Evolutionary conservation across 2,329 filamentous ascomycete genomes (phyloP).

Genomic region (Chrysoporthe austroafricana): DNA sequence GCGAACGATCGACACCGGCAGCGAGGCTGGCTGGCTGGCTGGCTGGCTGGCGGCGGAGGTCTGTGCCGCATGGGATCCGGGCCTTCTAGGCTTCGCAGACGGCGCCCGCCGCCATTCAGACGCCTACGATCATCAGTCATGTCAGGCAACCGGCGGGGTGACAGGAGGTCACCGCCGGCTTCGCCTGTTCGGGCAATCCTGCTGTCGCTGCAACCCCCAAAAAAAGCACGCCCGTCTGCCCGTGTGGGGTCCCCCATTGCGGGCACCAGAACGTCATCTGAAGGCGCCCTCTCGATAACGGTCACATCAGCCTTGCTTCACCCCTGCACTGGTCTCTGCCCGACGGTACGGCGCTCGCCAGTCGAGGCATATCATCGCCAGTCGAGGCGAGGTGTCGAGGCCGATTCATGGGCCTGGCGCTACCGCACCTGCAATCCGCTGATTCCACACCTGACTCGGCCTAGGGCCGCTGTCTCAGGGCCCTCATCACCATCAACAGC

Average conservation of each 20-base stretch:
- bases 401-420: not conserved
- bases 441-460: slow-evolving; percentile 25
- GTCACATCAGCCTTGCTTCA: not conserved
- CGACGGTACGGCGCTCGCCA: not conserved
- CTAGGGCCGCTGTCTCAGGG: slow-evolving; percentile 23
- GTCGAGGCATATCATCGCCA: not conserved
- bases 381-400: not conserved
- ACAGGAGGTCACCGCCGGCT: slow-evolving; percentile 13
- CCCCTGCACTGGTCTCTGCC: not conserved
- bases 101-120: slow-evolving; percentile 5
- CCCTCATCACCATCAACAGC: slow-evolving; percentile 7
- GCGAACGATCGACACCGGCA: slow-evolving; percentile 11
- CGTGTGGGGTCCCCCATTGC: slow-evolving; percentile 1
- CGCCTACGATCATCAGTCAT: not conserved
- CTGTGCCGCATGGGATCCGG: slow-evolving; percentile 7
- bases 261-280: not conserved
- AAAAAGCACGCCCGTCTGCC: slow-evolving; percentile 2
- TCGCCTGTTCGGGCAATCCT: slow-evolving; percentile 12
- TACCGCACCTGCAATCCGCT: slow-evolving; percentile 5
- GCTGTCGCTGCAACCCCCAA: not conserved
- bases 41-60: slow-evolving; percentile 20
- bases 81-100: slow-evolving; percentile 16
- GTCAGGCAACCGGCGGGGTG: not conserved
- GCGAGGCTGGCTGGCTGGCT: slow-evolving; percentile 7
- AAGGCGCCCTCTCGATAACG: slow-evolving; percentile 1